Evolutionary conservation across 1,284 basidiomycete species (phyloP).

Genomic region (Cryptococcus amylolentus): DNA sequence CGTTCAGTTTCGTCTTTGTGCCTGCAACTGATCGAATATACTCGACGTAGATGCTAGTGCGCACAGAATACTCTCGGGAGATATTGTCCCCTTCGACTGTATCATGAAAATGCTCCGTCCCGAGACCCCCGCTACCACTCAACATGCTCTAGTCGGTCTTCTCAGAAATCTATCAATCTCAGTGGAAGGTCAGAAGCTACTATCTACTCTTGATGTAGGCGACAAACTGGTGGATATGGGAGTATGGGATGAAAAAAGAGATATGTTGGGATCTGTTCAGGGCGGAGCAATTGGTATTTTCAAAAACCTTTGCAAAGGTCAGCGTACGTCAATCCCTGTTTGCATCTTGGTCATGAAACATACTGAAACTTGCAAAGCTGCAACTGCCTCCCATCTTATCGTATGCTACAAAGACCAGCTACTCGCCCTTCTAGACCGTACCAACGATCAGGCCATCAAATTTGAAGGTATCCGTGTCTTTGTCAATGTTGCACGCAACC

Average conservation of each 20-base stretch:
- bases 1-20: neutral
- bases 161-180: constrained; percentile 80
- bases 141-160: constrained; percentile 77
- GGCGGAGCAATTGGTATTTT: constrained; percentile 79
- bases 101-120: constrained; percentile 57
- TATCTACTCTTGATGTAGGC: constrained; percentile 65
- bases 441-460: constrained; percentile 75
- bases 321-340: constrained; percentile 55
- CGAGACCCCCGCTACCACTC: constrained; percentile 65
- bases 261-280: constrained; percentile 81
- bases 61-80: constrained; percentile 1
- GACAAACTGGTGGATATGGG: constrained; percentile 62
- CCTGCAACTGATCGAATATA: neutral
- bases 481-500: constrained; percentile 71
- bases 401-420: constrained; percentile 55
- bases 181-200: constrained; percentile 57
- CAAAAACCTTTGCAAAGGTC: constrained; percentile 78
- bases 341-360: neutral
- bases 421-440: constrained; percentile 68
- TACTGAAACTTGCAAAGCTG: neutral
- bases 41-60: constrained; percentile 10
- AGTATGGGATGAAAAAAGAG: constrained; percentile 66
- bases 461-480: constrained; percentile 86
- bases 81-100: constrained; percentile 8
- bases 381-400: constrained; percentile 18